Conservation (phyloP, 2,329 filamentous ascomycete genomes). For the Trichoderma atroviride region DNA sequence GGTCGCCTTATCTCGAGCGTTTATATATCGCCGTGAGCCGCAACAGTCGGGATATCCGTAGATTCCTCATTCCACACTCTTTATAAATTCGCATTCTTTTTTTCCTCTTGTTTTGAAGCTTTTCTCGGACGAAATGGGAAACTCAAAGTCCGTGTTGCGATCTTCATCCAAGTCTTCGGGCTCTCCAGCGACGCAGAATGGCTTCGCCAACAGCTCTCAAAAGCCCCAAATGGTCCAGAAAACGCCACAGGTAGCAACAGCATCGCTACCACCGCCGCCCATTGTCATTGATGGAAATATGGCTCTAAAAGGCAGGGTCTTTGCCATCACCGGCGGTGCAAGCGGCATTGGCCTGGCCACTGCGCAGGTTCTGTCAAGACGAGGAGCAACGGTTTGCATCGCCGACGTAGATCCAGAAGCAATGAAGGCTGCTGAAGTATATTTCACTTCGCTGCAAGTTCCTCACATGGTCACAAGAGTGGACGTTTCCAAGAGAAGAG, state of each 20-base stretch:
- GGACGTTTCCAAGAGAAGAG: constrained; percentile 49
- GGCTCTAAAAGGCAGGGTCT: constrained; percentile 34
- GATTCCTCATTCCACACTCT: background rate
- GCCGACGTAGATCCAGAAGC: constrained; percentile 43
- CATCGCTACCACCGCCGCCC: background rate
- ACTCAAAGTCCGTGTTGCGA: constrained; percentile 15
- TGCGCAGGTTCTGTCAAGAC: constrained; percentile 41
- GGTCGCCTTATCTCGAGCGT: constrained; percentile 9
- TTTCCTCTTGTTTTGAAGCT: too few relatives aligned
- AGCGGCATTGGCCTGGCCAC: constrained; percentile 48
- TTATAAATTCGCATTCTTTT: background rate
- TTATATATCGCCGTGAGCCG: constrained; percentile 20
- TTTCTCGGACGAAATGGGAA: constrained; percentile 2
- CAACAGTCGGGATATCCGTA: background rate
- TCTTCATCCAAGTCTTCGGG: constrained; percentile 18
- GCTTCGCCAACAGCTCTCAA: background rate
- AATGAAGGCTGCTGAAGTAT: constrained; percentile 37
- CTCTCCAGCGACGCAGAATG: constrained; percentile 4
- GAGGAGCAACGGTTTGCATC: constrained; percentile 43
- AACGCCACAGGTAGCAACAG: background rate
- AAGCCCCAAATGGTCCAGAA: constrained; percentile 20
- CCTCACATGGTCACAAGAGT: constrained; percentile 44
- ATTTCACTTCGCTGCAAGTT: constrained; percentile 35
- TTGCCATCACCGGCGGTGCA: constrained; percentile 39
- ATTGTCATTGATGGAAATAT: background rate